phyloP scores from a whole-genome alignment of 495 filamentous ascomycete genomes.

The Talaromyces thailandensis region DNA sequence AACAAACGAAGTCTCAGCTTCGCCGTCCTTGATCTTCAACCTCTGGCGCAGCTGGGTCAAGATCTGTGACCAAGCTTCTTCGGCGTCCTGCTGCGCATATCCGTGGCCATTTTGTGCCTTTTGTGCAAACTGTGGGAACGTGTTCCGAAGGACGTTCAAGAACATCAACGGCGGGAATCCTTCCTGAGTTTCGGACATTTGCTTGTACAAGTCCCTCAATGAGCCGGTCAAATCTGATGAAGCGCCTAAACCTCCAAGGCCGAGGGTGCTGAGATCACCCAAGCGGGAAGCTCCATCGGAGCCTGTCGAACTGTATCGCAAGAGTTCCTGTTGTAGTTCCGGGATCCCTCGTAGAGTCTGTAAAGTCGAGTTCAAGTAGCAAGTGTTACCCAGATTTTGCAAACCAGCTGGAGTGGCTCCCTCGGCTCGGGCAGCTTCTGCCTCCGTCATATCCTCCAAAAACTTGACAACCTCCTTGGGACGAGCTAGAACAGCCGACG shows the following conservation, averaged over 20 bases:
- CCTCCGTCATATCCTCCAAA: slow-evolving; percentile 95
- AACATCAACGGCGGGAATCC: slow-evolving; percentile 82
- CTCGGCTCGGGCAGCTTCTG: slow-evolving; percentile 71
- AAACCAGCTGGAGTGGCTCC: slow-evolving; percentile 85
- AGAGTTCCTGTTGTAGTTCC: slow-evolving; percentile 77
- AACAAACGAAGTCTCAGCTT: slow-evolving; percentile 57
- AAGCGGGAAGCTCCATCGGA: slow-evolving; percentile 26
- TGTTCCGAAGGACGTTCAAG: slow-evolving; percentile 66
- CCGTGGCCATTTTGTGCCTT: slow-evolving; percentile 68
- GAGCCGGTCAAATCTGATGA: slow-evolving; percentile 69
- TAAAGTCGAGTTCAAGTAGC: slow-evolving; percentile 94
- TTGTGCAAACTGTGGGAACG: slow-evolving; percentile 94
- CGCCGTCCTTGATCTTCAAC: slow-evolving; percentile 55
- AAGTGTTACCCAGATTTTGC: slow-evolving; percentile 92
- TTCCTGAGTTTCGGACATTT: slow-evolving; percentile 87
- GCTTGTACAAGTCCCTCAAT: slow-evolving; percentile 80
- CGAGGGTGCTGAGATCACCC: slow-evolving; percentile 46
- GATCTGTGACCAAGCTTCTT: slow-evolving; percentile 98
- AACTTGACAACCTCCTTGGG: slow-evolving; percentile 84
- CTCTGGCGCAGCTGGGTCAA: slow-evolving; percentile 75
- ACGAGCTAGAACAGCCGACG: slow-evolving; percentile 45
- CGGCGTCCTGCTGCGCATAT: slow-evolving; percentile 93
- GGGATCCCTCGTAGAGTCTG: slow-evolving; percentile 84
- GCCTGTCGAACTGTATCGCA: slow-evolving; percentile 47
- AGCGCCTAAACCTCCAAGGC: slow-evolving; percentile 49